phyloP scores from a whole-genome alignment of 495 filamentous ascomycete genomes.

The Gamarada debralockiae region DNA sequence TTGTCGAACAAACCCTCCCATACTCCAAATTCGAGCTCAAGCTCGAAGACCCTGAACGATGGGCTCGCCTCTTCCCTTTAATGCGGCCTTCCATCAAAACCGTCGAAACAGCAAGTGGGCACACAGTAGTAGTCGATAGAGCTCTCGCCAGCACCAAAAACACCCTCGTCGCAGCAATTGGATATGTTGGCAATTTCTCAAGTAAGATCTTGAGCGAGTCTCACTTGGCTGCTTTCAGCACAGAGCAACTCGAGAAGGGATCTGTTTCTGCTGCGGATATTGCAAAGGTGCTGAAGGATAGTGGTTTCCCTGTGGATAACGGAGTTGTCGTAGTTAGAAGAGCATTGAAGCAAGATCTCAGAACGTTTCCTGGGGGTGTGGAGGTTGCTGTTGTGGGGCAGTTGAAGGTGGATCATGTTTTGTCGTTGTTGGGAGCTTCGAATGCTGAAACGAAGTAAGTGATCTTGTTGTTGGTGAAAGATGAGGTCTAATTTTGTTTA shows the following conservation, averaged over 20 bases:
- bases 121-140: constrained; percentile 9
- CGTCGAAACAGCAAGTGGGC: constrained; percentile 4
- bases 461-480: not conserved
- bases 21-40: constrained; percentile 8
- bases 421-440: constrained; percentile 5
- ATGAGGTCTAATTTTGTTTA: not conserved
- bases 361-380: not conserved
- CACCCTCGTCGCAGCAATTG: constrained; percentile 11
- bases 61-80: constrained; percentile 15
- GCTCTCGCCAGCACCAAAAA: constrained; percentile 9
- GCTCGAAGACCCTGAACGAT: constrained; percentile 10
- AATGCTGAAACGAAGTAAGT: constrained; percentile 15
- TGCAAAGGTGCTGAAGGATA: constrained; percentile 7
- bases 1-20: constrained; percentile 13
- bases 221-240: constrained; percentile 13
- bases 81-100: constrained; percentile 17
- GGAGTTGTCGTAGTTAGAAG: constrained; percentile 14
- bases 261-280: constrained; percentile 4
- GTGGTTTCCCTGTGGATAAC: constrained; percentile 12
- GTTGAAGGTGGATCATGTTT: constrained; percentile 15
- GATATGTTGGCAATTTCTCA: constrained; percentile 9
- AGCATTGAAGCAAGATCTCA: constrained; percentile 5
- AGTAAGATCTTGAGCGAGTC: constrained; percentile 13
- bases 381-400: constrained; percentile 11
- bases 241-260: not conserved